Evolutionary conservation across 2,329 filamentous ascomycete species (phyloP).

Genomic region (Aspergillus transmontanensis): DNA sequence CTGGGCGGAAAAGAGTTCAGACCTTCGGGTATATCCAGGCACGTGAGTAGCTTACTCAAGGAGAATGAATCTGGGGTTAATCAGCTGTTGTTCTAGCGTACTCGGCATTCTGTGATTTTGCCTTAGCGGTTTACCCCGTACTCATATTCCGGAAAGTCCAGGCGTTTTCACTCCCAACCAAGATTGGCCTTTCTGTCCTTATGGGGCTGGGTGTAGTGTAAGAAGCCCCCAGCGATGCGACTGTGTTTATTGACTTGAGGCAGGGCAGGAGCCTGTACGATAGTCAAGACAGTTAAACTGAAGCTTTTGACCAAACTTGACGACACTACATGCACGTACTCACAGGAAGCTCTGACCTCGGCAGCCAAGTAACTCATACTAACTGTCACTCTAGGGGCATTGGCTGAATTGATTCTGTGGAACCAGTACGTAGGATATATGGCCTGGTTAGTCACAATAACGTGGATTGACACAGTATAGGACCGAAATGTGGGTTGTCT

Average conservation of each 20-base stretch:
- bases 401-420: conserved; percentile 19
- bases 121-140: conserved; percentile 25
- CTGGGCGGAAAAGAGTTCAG: too few species aligned
- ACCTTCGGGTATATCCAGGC: too few species aligned
- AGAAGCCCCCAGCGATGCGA: background rate
- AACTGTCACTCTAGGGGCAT: conserved; percentile 10
- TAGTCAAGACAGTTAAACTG: conserved; percentile 20
- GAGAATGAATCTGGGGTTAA: conserved; percentile 8
- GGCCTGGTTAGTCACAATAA: background rate
- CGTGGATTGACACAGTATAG: background rate
- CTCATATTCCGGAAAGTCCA: conserved; percentile 25
- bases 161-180: conserved; percentile 13
- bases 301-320: conserved; percentile 10
- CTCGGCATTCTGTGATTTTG: too few species aligned
- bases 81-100: too few species aligned
- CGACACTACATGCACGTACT: conserved; percentile 20
- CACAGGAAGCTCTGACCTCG: background rate
- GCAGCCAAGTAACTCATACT: background rate
- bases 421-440: conserved; percentile 17
- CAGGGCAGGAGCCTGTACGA: conserved; percentile 23
- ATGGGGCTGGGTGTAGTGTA: conserved; percentile 30
- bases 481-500: conserved; percentile 29
- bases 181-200: conserved; percentile 28
- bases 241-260: background rate
- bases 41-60: too few species aligned